phyloP scores from a whole-genome alignment of 345 rosid genomes.

The Excoecaria agallocha region DNA sequence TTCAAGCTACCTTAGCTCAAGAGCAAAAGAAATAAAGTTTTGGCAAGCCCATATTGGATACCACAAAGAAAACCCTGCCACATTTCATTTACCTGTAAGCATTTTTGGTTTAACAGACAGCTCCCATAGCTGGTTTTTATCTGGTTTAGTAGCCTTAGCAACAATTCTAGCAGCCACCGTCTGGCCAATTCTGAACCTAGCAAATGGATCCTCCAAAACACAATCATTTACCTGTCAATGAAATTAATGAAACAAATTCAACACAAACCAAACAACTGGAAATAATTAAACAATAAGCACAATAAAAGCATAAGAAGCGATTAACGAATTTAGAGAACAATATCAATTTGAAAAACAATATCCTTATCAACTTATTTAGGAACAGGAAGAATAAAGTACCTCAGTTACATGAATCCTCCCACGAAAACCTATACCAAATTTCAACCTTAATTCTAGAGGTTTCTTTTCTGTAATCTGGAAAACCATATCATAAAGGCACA shows the following conservation, averaged over 20 bases:
- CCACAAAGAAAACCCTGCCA: constrained; percentile 13
- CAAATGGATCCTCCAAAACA: constrained; percentile 55
- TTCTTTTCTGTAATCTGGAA: constrained; percentile 81
- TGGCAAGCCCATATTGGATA: neutral
- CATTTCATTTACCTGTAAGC: constrained; percentile 51
- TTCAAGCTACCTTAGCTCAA: neutral
- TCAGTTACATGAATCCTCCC: constrained; percentile 92
- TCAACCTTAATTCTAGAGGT: constrained; percentile 76
- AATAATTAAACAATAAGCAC: neutral
- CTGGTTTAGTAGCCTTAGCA: constrained; percentile 50
- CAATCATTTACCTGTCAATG: constrained; percentile 48
- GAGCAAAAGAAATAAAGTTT: neutral
- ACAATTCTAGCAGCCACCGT: constrained; percentile 73
- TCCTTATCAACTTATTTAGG: no score
- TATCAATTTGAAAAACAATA: no score
- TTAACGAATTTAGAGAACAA: no score
- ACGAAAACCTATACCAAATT: constrained; percentile 71
- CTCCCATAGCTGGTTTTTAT: constrained; percentile 67
- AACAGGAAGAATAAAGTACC: constrained; percentile 36
- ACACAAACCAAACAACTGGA: constrained; percentile 4
- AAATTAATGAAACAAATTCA: constrained; percentile 19
- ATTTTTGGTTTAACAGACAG: constrained; percentile 65
- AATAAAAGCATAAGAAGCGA: constrained; percentile 15
- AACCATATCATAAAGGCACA: constrained; percentile 18
- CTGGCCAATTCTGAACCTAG: constrained; percentile 76